Evolutionary conservation across 495 filamentous ascomycete species (phyloP).

Genomic region (Acidomyces sp.): DNA sequence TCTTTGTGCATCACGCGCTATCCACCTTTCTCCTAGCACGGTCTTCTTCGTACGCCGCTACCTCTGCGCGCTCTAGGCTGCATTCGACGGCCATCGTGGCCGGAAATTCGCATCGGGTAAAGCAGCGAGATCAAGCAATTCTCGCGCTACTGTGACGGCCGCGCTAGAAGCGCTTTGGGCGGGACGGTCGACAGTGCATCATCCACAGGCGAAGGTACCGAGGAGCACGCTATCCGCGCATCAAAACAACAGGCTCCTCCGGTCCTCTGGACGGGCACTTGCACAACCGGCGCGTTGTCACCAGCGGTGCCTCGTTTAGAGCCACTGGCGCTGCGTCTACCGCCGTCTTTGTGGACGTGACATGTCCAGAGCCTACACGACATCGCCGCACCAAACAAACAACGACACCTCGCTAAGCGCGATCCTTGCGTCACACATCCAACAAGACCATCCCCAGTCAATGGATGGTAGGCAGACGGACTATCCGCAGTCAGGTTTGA

Average conservation of each 20-base stretch:
- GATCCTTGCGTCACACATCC: slow-evolving; percentile 24
- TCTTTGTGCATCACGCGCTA: slow-evolving; percentile 6
- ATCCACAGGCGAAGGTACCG: slow-evolving; percentile 23
- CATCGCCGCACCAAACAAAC: slow-evolving; percentile 20
- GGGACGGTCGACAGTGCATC: slow-evolving; percentile 25
- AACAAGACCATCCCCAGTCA: slow-evolving; percentile 34
- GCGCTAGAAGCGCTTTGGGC: slow-evolving; percentile 14
- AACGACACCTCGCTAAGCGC: slow-evolving; percentile 23
- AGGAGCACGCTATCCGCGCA: slow-evolving; percentile 25
- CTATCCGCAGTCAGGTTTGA: slow-evolving; percentile 98
- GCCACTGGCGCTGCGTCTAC: slow-evolving; percentile 16
- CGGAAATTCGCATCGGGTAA: neutral
- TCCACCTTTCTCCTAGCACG: slow-evolving; percentile 10
- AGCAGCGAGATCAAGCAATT: neutral
- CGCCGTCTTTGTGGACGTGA: slow-evolving; percentile 22
- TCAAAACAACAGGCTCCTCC: slow-evolving; percentile 26
- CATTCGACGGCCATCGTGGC: neutral
- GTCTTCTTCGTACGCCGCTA: neutral
- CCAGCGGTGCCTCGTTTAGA: slow-evolving; percentile 13
- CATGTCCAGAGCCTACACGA: slow-evolving; percentile 30
- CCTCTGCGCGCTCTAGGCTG: neutral
- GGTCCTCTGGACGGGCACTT: slow-evolving; percentile 22
- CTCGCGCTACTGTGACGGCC: neutral
- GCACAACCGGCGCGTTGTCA: slow-evolving; percentile 19
- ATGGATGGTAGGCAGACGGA: slow-evolving; percentile 88